phyloP scores from a whole-genome alignment of 148 eudicot genomes.

The Hydrangea macrophylla region DNA sequence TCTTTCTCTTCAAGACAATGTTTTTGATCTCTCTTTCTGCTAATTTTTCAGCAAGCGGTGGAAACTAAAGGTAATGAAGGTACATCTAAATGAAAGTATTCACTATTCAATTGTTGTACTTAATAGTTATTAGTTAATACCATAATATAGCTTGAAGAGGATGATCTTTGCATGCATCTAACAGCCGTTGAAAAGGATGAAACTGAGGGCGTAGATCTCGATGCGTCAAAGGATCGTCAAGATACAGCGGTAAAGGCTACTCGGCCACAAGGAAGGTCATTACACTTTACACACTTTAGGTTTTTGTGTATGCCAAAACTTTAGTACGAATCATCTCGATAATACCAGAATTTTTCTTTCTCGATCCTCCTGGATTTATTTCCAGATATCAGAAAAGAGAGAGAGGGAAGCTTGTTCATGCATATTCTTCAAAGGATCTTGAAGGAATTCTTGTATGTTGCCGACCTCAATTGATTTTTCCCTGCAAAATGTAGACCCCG shows the following conservation, averaged over 20 bases:
- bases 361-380: constrained; percentile 9
- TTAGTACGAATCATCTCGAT: not conserved
- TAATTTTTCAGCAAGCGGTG: constrained; percentile 59
- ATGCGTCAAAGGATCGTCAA: constrained; percentile 25
- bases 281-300: not conserved
- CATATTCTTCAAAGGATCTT: constrained; percentile 79
- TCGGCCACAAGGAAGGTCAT: constrained; percentile 90
- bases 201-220: constrained; percentile 5
- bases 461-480: not conserved
- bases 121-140: not conserved
- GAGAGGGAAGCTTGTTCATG: constrained; percentile 67
- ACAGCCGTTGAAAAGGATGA: constrained; percentile 43
- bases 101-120: not conserved
- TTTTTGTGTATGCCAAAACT: not conserved
- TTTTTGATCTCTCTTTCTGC: not conserved
- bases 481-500: not conserved
- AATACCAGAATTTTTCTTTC: not conserved
- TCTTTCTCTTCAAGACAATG: not conserved
- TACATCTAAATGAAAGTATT: constrained; percentile 8
- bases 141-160: not conserved
- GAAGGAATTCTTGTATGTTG: constrained; percentile 86
- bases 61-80: constrained; percentile 43
- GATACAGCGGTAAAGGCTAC: constrained; percentile 53
- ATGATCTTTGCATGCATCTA: constrained; percentile 4
- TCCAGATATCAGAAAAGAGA: constrained; percentile 81